These are phyloP conservation scores for Crithidia thermophila DNA, from an alignment of 208 protist genomes.

Conservation along the genomic window DNA sequence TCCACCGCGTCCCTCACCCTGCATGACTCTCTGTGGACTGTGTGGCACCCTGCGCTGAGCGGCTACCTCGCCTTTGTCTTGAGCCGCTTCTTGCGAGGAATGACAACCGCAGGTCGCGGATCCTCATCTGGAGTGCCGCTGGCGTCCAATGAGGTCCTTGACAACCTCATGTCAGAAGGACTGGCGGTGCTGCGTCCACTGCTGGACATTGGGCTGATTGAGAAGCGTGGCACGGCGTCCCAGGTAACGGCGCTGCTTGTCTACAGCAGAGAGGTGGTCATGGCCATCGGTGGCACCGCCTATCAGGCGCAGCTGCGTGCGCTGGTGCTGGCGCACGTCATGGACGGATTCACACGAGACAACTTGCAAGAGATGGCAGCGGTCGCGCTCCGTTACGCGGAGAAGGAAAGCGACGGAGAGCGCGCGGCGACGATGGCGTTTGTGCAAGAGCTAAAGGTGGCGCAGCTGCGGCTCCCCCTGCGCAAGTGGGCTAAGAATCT, in stretches of 20 bases:
- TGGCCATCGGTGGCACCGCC: conserved; percentile 11
- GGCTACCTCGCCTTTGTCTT: neutral
- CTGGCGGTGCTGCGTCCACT: conserved; percentile 17
- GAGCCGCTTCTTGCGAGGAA: neutral
- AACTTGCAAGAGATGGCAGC: conserved; percentile 5
- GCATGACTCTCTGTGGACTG: conserved; percentile 6
- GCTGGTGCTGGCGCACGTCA: conserved; percentile 17
- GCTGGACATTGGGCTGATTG: conserved; percentile 9
- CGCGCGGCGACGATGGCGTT: neutral
- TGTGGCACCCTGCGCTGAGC: conserved; percentile 1
- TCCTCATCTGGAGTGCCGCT: too few relatives aligned
- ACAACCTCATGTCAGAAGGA: conserved; percentile 12
- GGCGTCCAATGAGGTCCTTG: too few relatives aligned
- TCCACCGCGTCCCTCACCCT: too few relatives aligned
- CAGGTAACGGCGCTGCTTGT: conserved; percentile 17
- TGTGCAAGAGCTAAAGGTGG: conserved; percentile 9
- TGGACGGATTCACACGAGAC: conserved; percentile 15
- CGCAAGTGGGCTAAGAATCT: conserved; percentile 7
- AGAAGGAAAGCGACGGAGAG: neutral
- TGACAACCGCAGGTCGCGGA: too few relatives aligned
- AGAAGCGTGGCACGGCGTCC: conserved; percentile 18
- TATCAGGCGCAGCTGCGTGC: conserved; percentile 21
- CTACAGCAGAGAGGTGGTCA: neutral
- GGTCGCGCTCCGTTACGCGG: neutral
- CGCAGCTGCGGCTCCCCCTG: conserved; percentile 18